Percentiles rank a stretch among this genome's conserved stretches.
Conservation (phyloP, 331 rosid genomes). For the Rhamnella rubrinervis region DNA sequence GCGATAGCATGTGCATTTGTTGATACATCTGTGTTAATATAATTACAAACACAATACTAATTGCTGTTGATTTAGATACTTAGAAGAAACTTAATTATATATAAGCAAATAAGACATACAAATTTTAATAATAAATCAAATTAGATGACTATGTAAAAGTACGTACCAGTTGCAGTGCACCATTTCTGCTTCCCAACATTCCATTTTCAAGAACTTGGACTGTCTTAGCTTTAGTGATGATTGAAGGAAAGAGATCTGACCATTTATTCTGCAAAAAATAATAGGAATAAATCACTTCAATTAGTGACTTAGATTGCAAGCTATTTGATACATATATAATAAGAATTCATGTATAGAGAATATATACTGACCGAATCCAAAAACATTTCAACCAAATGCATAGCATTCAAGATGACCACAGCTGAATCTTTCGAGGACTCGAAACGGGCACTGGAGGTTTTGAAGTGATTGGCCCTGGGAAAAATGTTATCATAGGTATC, state of each 20-base stretch:
- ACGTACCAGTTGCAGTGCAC: constrained; percentile 58
- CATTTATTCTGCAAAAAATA: constrained; percentile 53
- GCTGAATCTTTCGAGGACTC: constrained; percentile 65
- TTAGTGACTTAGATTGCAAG: too few relatives aligned
- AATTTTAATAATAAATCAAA: not conserved
- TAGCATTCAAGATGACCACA: constrained; percentile 38
- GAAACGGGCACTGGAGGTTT: constrained; percentile 10
- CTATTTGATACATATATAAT: not conserved
- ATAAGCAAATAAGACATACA: not conserved
- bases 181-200: constrained; percentile 35
- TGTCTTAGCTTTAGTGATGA: constrained; percentile 50
- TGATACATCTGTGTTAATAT: constrained; percentile 57
- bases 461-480: constrained; percentile 25
- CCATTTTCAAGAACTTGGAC: constrained; percentile 52
- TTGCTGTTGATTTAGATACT: not conserved
- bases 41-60: not conserved
- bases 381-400: constrained; percentile 51
- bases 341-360: not conserved
- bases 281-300: not conserved
- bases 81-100: too few relatives aligned
- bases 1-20: constrained; percentile 71
- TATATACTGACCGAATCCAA: constrained; percentile 43
- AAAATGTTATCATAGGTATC: constrained; percentile 39
- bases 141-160: constrained; percentile 19
- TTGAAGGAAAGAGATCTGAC: constrained; percentile 56